Percentiles rank a stretch among this genome's conserved stretches.
phyloP scores from a whole-genome alignment of 306 rosid genomes.

The Pueraria montana region DNA sequence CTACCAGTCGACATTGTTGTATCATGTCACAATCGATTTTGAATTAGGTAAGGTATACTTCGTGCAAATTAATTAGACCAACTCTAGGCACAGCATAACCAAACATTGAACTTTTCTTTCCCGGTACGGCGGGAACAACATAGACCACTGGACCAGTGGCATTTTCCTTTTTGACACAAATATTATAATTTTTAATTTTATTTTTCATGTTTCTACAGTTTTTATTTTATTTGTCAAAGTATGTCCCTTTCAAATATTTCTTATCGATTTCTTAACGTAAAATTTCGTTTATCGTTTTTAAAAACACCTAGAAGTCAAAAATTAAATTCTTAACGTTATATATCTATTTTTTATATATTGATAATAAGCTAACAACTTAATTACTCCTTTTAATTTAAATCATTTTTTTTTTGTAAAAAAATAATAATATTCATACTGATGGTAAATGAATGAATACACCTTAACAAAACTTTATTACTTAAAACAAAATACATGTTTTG shows the following conservation, averaged over 20 bases:
- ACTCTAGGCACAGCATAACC: not conserved
- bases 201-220: not conserved
- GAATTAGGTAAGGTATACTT: not conserved
- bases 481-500: too few relatives aligned
- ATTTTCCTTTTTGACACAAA: not conserved
- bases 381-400: too few relatives aligned
- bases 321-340: not conserved
- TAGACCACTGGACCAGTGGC: not conserved
- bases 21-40: not conserved
- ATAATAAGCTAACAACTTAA: not conserved
- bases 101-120: not conserved
- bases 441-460: not conserved
- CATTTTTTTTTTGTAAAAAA: too few relatives aligned
- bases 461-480: not conserved
- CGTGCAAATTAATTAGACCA: not conserved
- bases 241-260: not conserved
- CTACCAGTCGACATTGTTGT: not conserved
- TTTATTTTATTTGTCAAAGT: not conserved
- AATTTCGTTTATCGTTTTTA: not conserved
- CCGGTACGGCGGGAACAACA: not conserved
- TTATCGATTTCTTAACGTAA: not conserved
- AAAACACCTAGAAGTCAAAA: not conserved
- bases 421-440: too few relatives aligned
- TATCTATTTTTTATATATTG: not conserved
- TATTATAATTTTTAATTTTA: not conserved